These are phyloP conservation scores for Tuctoria greenei DNA, from an alignment of 176 grass and related monocot genomes.

Conservation along the genomic window DNA sequence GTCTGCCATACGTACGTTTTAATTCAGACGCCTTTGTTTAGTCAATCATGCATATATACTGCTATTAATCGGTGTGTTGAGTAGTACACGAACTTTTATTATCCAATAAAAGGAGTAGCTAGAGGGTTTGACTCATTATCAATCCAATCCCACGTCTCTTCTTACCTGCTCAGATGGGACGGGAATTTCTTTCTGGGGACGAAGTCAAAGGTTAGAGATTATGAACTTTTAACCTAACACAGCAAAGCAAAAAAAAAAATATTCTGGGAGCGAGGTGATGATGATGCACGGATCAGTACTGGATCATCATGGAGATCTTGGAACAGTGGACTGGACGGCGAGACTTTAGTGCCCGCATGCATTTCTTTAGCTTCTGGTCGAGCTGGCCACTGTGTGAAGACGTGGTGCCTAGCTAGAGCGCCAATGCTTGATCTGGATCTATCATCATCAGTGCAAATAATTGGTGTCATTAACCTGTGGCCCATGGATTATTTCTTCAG, in stretches of 20 bases:
- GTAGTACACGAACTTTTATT: too few relatives aligned
- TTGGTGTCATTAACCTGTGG: constrained; percentile 4
- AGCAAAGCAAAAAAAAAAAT: not conserved
- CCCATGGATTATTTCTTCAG: constrained; percentile 2
- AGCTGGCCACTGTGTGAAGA: constrained; percentile 33
- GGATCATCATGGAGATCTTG: constrained; percentile 46
- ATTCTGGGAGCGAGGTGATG: too few relatives aligned
- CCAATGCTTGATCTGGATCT: constrained; percentile 17
- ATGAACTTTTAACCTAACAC: constrained; percentile 51
- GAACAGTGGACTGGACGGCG: constrained; percentile 27
- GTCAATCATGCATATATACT: constrained; percentile 26
- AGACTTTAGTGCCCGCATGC: not conserved
- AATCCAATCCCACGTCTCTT: constrained; percentile 27
- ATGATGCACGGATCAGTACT: not conserved
- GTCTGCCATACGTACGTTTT: constrained; percentile 21
- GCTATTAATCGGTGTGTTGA: not conserved
- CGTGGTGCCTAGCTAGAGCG: not conserved
- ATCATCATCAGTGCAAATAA: constrained; percentile 20
- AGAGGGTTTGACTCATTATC: constrained; percentile 18
- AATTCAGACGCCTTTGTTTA: not conserved
- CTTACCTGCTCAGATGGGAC: not conserved
- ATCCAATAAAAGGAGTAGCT: constrained; percentile 7
- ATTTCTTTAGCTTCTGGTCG: not conserved
- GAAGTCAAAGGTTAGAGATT: constrained; percentile 32
- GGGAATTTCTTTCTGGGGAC: constrained; percentile 15